These are phyloP conservation scores for Ascocoryne sarcoides DNA, from an alignment of 2,329 filamentous ascomycete genomes.

Conservation along the genomic window DNA sequence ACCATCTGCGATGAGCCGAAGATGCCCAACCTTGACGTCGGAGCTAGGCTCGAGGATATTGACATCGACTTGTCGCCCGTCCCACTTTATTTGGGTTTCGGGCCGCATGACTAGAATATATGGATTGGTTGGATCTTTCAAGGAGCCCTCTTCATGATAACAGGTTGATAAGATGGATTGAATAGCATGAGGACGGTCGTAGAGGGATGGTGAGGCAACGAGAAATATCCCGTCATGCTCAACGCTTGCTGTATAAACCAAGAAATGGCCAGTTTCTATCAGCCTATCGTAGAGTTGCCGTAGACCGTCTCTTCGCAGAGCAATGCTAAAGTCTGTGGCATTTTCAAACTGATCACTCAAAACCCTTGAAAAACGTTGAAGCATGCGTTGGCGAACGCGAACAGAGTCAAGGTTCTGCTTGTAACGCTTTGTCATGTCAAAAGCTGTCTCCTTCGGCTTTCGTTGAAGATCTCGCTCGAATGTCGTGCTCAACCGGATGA, in stretches of 20 bases:
- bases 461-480: slow-evolving; percentile 87
- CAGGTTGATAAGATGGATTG: slow-evolving; percentile 76
- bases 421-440: slow-evolving; percentile 94
- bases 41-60: slow-evolving; percentile 68
- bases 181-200: slow-evolving; percentile 69
- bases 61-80: slow-evolving; percentile 64
- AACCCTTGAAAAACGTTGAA: slow-evolving; percentile 89
- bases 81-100: slow-evolving; percentile 72
- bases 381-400: slow-evolving; percentile 87
- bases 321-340: slow-evolving; percentile 87
- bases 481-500: slow-evolving; percentile 77
- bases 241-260: slow-evolving; percentile 63
- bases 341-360: slow-evolving; percentile 93
- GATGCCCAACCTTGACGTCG: slow-evolving; percentile 77
- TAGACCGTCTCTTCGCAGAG: slow-evolving; percentile 58
- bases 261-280: slow-evolving; percentile 74
- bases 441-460: slow-evolving; percentile 71
- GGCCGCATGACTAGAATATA: slow-evolving; percentile 82
- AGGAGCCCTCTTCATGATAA: slow-evolving; percentile 60
- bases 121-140: slow-evolving; percentile 68
- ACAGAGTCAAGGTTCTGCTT: slow-evolving; percentile 94
- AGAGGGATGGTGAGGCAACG: slow-evolving; percentile 74
- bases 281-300: slow-evolving; percentile 74
- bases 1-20: slow-evolving; percentile 82
- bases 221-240: slow-evolving; percentile 73